phyloP scores from a whole-genome alignment of 2,329 filamentous ascomycete species.

The Ceratocystis huliohia region DNA sequence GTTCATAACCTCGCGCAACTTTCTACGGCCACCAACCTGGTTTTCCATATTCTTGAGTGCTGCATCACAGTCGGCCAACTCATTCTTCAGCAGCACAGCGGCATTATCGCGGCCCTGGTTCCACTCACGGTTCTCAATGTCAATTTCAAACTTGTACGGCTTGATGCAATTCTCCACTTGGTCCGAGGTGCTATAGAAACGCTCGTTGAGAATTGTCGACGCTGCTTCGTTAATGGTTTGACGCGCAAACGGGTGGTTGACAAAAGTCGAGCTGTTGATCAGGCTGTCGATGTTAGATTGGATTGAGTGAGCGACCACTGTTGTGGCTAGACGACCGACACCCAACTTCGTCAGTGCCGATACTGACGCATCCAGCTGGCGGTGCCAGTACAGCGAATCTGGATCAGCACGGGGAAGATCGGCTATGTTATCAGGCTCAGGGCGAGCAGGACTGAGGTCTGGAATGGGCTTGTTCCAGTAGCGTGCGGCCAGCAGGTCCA shows the following conservation, averaged over 20 bases:
- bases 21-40: slow-evolving; percentile 65
- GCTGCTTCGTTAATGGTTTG: slow-evolving; percentile 88
- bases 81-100: slow-evolving; percentile 66
- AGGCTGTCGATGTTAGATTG: slow-evolving; percentile 72
- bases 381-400: slow-evolving; percentile 78
- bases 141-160: slow-evolving; percentile 95
- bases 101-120: slow-evolving; percentile 71
- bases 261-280: slow-evolving; percentile 69
- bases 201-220: slow-evolving; percentile 77
- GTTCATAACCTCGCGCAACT: slow-evolving; percentile 74
- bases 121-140: slow-evolving; percentile 88
- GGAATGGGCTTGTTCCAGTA: slow-evolving; percentile 96
- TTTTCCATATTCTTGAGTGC: slow-evolving; percentile 66
- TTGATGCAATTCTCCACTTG: slow-evolving; percentile 99
- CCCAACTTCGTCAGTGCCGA: slow-evolving; percentile 87
- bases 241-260: slow-evolving; percentile 79
- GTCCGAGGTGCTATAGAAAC: slow-evolving; percentile 93
- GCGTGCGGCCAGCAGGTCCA: slow-evolving; percentile 80
- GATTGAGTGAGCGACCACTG: slow-evolving; percentile 76
- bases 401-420: slow-evolving; percentile 76
- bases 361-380: slow-evolving; percentile 84
- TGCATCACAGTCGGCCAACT: slow-evolving; percentile 70
- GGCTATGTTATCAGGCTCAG: slow-evolving; percentile 58
- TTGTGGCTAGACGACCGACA: slow-evolving; percentile 83
- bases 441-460: slow-evolving; percentile 55